Conservation (phyloP, 345 rosid species). For the Eucalyptus tenuipes region DNA sequence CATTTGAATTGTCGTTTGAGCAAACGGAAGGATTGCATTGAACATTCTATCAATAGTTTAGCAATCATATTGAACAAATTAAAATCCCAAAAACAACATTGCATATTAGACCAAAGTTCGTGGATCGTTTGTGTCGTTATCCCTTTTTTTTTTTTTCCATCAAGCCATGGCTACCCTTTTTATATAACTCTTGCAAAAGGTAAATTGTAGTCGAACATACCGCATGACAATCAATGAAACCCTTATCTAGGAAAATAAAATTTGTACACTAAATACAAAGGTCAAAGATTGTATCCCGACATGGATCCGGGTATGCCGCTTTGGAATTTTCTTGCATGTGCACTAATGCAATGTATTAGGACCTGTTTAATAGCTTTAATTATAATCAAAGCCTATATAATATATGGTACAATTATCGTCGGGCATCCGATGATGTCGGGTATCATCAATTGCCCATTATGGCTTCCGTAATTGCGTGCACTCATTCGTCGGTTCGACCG, state of each 20-base stretch:
- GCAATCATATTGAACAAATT: neutral
- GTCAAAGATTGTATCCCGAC: neutral
- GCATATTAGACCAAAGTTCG: neutral
- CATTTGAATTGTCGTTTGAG: neutral
- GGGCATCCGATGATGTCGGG: neutral
- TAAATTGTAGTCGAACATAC: no score
- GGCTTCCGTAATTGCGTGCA: neutral
- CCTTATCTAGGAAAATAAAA: neutral
- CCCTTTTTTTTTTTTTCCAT: neutral
- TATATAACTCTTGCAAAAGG: neutral
- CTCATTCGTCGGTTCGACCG: neutral
- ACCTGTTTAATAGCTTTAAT: neutral
- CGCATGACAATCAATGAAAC: neutral
- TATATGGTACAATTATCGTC: neutral
- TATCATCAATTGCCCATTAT: neutral
- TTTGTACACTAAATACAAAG: neutral
- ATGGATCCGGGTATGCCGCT: neutral
- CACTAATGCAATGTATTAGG: neutral
- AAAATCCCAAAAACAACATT: neutral
- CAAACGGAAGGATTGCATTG: neutral
- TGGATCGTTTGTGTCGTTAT: rapidly evolving
- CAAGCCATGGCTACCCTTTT: neutral
- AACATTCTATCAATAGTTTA: neutral
- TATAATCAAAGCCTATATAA: neutral
- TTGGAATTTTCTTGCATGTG: neutral